Conservation (phyloP, 805 yeast genomes). For the Metschnikowia similis region DNA sequence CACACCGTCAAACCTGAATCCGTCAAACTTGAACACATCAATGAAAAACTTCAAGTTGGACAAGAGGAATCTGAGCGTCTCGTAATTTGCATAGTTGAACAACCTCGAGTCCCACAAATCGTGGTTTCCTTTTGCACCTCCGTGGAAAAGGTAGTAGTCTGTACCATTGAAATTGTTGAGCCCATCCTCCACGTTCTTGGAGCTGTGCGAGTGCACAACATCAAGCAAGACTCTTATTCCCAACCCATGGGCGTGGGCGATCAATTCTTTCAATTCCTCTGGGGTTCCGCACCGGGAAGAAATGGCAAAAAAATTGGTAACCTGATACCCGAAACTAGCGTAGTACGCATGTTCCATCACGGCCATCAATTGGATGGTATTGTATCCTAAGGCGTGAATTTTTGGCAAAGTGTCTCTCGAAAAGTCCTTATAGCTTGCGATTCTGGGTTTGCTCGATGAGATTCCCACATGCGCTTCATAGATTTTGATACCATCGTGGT, state of each 20-base stretch:
- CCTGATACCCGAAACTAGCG: slow-evolving; percentile 97
- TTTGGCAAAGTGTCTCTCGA: slow-evolving; percentile 77
- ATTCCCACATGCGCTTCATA: slow-evolving; percentile 97
- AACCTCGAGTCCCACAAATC: slow-evolving; percentile 95
- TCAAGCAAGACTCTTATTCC: slow-evolving; percentile 86
- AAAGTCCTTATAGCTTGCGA: slow-evolving; percentile 85
- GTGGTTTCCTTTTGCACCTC: slow-evolving; percentile 85
- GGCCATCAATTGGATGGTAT: slow-evolving; percentile 94
- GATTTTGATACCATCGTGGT: slow-evolving; percentile 53
- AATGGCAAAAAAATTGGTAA: slow-evolving; percentile 85
- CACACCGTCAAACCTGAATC: slow-evolving; percentile 95
- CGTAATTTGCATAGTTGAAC: slow-evolving; percentile 88
- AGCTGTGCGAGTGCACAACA: slow-evolving; percentile 94
- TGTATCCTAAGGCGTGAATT: slow-evolving; percentile 80
- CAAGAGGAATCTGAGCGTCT: slow-evolving; percentile 80
- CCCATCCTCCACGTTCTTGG: slow-evolving; percentile 92
- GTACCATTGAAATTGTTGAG: slow-evolving; percentile 91
- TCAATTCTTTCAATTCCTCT: slow-evolving; percentile 84
- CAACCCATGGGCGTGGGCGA: slow-evolving; percentile 86
- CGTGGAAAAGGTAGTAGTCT: slow-evolving; percentile 90
- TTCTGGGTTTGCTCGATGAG: slow-evolving; percentile 81
- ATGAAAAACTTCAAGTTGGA: slow-evolving; percentile 80
- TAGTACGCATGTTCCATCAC: slow-evolving; percentile 98
- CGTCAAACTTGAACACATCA: slow-evolving; percentile 84
- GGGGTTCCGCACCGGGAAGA: slow-evolving; percentile 94